Base-by-base conservation (phyloP, 805 yeast genomes). In the Nakazawaea wyomingensis region DNA sequence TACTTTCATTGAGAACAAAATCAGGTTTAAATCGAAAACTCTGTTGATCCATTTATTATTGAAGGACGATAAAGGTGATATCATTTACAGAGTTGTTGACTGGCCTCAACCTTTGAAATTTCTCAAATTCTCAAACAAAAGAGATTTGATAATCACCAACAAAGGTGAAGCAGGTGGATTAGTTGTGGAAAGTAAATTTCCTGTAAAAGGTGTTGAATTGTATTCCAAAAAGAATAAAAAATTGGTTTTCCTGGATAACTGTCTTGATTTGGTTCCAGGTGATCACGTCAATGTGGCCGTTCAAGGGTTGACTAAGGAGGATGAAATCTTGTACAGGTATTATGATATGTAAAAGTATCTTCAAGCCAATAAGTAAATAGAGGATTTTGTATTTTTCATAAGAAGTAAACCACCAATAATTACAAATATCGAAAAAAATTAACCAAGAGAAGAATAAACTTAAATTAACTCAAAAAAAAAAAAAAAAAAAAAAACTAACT, bases 51-150 rank as follows among this genome's bases (percentile, higher is more conserved):
- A 41, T 29, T 14, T 34, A 19, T 28, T 8, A 13, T 13, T 41
- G 14, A 11, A 9, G 17, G n/a, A 21, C 8, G 4, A 45, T 29
- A 18, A 37, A 27, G 22, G 40, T 40, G 41, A 44, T 22, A 33
- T 45, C 4, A 47, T 69, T 26, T 61, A 66, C 5, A 49, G 63
- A 34, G 60, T 64, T 6, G 56, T 61, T 5, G 73, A 71, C 48
- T 74, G 79, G 78, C 78, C 79, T 0, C 77, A 74, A 50, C 73
- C 73, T 4, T 50, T 71, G 35, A 71, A 71, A 46, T 59, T 66
- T 50, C 52, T 68, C 21, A 52, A 53, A 14, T 62, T 69, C 45
- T 61, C 66, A 4, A 29, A 27, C 9, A 21, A 32, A 16, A n/a
- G 37, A 13, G 16, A 20, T 17, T 5, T 14, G 7, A 29, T 6